These are phyloP conservation scores for Rhynchosporium graminicola DNA, from an alignment of 2,329 filamentous ascomycete genomes.

Conservation along the genomic window DNA sequence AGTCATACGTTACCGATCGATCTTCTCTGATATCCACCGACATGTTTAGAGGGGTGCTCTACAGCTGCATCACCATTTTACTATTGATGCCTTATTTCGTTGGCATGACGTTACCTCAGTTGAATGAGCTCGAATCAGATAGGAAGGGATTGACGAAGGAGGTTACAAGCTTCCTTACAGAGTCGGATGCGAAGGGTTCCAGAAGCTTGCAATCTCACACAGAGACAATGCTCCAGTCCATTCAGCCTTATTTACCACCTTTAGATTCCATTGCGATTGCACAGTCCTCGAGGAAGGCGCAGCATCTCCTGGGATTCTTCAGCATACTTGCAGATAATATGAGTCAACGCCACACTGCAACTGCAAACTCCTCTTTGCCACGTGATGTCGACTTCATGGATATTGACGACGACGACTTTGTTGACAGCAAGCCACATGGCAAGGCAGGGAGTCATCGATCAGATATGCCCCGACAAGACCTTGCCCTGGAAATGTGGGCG, in stretches of 20 bases:
- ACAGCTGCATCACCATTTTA: slow-evolving; percentile 35
- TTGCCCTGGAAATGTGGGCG: slow-evolving; percentile 33
- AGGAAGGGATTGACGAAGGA: slow-evolving; percentile 27
- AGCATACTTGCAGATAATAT: slow-evolving; percentile 30
- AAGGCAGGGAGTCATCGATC: slow-evolving; percentile 41
- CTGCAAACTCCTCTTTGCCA: slow-evolving; percentile 2
- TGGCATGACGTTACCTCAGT: slow-evolving; percentile 24
- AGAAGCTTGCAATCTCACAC: slow-evolving; percentile 27
- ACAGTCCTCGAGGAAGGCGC: slow-evolving; percentile 26
- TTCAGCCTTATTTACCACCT: slow-evolving; percentile 37
- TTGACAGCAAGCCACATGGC: slow-evolving; percentile 57
- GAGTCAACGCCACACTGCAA: slow-evolving; percentile 20
- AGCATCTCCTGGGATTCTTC: slow-evolving; percentile 35
- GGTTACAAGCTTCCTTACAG: slow-evolving; percentile 30
- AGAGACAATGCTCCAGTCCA: slow-evolving; percentile 34
- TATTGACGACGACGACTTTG: slow-evolving; percentile 51
- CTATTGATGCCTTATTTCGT: slow-evolving; percentile 34
- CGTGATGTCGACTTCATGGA: slow-evolving; percentile 60
- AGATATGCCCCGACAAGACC: slow-evolving; percentile 46
- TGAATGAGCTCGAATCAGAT: slow-evolving; percentile 27
- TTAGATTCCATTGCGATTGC: slow-evolving; percentile 27
- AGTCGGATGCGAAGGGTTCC: slow-evolving; percentile 22
- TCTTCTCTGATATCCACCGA: slow-evolving; percentile 35
- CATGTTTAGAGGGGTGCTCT: slow-evolving; percentile 35
- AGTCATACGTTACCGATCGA: slow-evolving; percentile 29